phyloP scores from a whole-genome alignment of 1,284 basidiomycete species.

The Xanthoconium separans region DNA sequence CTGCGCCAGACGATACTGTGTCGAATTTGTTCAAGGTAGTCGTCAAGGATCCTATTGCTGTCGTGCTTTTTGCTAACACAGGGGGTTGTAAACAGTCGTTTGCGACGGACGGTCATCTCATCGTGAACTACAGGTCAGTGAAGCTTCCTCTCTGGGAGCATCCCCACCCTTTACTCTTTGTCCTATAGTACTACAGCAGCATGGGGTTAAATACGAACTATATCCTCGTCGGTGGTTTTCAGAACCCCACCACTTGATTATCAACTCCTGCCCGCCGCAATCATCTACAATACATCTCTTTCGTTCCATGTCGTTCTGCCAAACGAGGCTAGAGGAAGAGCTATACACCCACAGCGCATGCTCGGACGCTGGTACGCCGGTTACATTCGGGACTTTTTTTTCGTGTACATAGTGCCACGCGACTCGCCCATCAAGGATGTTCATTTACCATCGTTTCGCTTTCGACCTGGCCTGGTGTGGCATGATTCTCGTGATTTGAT shows the following conservation, averaged over 20 bases:
- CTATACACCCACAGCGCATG: not conserved
- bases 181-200: conserved; percentile 61
- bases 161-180: not conserved
- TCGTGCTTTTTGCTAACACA: conserved; percentile 5
- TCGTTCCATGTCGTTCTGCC: not conserved
- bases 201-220: conserved; percentile 53
- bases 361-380: not conserved
- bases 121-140: conserved; percentile 93
- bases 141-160: not conserved
- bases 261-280: not conserved
- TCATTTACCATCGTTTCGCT: not conserved
- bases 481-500: conserved; percentile 1
- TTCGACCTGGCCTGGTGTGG: conserved; percentile 6
- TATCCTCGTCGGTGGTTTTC: not conserved
- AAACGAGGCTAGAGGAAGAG: too few relatives aligned
- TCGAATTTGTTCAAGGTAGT: conserved; percentile 83
- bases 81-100: conserved; percentile 63
- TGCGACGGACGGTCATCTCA: conserved; percentile 89
- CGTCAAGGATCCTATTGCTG: not conserved
- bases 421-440: not conserved
- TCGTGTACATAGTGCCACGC: not conserved
- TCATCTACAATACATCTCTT: not conserved
- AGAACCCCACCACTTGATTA: not conserved
- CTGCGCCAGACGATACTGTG: conserved; percentile 82
- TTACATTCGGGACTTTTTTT: not conserved